Evolutionary conservation across 164 flowering plant species (phyloP), one percentile per base, ranked within the genome.

Genomic region (Magnolia kwangsiensis): DNA sequence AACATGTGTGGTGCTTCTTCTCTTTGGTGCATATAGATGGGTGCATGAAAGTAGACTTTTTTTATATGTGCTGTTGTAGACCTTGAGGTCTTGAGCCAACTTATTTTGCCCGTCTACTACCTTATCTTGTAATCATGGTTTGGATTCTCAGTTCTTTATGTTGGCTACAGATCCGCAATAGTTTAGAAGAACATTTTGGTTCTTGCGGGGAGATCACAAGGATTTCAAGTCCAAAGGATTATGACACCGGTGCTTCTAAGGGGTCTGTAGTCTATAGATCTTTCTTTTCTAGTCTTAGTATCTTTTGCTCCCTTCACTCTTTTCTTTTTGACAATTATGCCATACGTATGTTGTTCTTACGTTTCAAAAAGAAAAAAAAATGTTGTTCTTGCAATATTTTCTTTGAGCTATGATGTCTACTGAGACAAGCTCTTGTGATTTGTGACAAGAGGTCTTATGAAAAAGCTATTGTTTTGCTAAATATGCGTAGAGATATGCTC

Each of bases 181-280:
- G 86, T 6, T 77, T 96, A 67, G 75, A 81, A 66, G 88, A 90
- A 63, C 92, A 87, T 78, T 96, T 96, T 86, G 87, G 88, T 0
- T 65, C 86, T 0, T 96, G 99, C 81, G 99, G 99, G 29, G 93
- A 90, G 37, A 85, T 94, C 49, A 37, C 85, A 8, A 88, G 97
- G 83, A 23, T 91, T 9, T 78, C 90, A 2, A 75, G 92, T 55
- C 99, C 98, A 1, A 84, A 64, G 50, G 95, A 92, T 80, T 84
- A 78, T 67, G 96, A 94, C 0, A 81, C 85, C 71, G 88, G 89
- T 69, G 79, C 65, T 58, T 23, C 80, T 29, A 96, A 94, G 76
- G 99, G 99, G 99, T 96, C 1, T 68, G 91, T 83, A n/a, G 45
- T 59, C 10, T 63, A 4, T 31, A 31, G 37, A 31, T 4, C 37